Percentiles rank a stretch among this genome's conserved stretches.
phyloP scores from a whole-genome alignment of 2,329 filamentous ascomycete genomes.

The Zymoseptoria pseudotritici region DNA sequence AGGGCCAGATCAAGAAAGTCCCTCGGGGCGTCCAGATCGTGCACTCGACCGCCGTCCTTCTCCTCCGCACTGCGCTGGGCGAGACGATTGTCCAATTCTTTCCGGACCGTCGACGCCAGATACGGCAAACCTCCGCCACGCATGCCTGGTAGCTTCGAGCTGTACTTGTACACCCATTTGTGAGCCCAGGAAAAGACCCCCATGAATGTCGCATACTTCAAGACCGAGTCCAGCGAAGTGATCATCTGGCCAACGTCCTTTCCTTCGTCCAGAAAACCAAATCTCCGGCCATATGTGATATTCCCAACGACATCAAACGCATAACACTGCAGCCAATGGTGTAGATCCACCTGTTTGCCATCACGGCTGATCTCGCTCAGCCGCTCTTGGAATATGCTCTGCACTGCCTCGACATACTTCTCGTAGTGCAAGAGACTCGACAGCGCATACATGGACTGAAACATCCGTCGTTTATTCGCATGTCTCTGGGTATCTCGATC shows the following conservation, averaged over 20 bases:
- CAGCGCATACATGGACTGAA: slow-evolving; percentile 20
- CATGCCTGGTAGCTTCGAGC: slow-evolving; percentile 9
- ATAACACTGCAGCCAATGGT: slow-evolving; percentile 28
- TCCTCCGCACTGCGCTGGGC: slow-evolving; percentile 3
- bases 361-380: slow-evolving; percentile 9
- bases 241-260: slow-evolving; percentile 25
- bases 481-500: slow-evolving; percentile 15
- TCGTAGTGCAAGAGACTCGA: slow-evolving; percentile 18
- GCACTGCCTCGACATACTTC: slow-evolving; percentile 13
- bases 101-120: slow-evolving; percentile 8
- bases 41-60: slow-evolving; percentile 4
- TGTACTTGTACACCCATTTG: slow-evolving; percentile 9
- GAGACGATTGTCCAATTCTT: slow-evolving; percentile 7
- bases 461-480: slow-evolving; percentile 13
- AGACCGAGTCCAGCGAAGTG: slow-evolving; percentile 7
- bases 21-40: slow-evolving; percentile 6
- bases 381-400: slow-evolving; percentile 9
- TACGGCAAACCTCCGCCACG: slow-evolving; percentile 11
- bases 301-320: slow-evolving; percentile 36
- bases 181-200: slow-evolving; percentile 15
- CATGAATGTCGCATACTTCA: slow-evolving; percentile 9
- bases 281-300: slow-evolving; percentile 29
- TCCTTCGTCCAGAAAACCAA: slow-evolving; percentile 34
- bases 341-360: slow-evolving; percentile 13
- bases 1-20: slow-evolving; percentile 15